phyloP scores from a whole-genome alignment of 495 filamentous ascomycete species.

The Xylaria castorea region DNA sequence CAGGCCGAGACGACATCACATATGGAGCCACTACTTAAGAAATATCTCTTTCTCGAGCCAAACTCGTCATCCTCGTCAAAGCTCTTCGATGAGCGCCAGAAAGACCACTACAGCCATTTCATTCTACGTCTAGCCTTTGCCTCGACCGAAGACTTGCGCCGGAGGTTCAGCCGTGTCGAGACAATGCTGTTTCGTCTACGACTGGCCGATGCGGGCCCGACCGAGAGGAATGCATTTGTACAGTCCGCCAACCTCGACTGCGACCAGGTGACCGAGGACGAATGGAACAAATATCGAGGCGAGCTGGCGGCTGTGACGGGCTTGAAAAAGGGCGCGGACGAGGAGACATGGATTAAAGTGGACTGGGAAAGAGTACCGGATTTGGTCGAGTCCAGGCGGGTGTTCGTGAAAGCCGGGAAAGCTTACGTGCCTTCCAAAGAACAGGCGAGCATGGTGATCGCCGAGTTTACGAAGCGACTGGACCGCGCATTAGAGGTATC shows the following conservation, averaged over 20 bases:
- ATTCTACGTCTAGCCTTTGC: conserved; percentile 95
- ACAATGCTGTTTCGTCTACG: conserved; percentile 85
- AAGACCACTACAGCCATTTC: conserved; percentile 98
- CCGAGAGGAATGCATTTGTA: conserved; percentile 79
- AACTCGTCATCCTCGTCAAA: conserved; percentile 68
- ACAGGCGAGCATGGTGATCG: conserved; percentile 85
- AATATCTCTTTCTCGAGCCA: conserved; percentile 82
- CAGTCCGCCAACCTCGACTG: conserved; percentile 72
- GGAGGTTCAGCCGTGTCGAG: conserved; percentile 86
- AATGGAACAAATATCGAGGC: conserved; percentile 62
- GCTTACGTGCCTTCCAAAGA: conserved; percentile 91
- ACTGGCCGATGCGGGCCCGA: conserved; percentile 70
- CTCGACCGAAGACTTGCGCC: conserved; percentile 87
- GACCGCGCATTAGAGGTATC: conserved; percentile 82
- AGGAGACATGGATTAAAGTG: conserved; percentile 88
- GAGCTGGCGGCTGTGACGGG: conserved; percentile 46
- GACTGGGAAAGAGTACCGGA: conserved; percentile 94
- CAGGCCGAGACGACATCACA: conserved; percentile 77
- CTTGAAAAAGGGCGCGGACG: conserved; percentile 61
- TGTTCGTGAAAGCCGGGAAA: conserved; percentile 79
- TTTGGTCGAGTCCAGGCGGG: conserved; percentile 78
- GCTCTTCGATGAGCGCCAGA: conserved; percentile 78
- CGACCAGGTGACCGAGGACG: conserved; percentile 78
- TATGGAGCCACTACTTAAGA: conserved; percentile 80
- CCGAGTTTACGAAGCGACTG: conserved; percentile 78